Evolutionary conservation across 768 basidiomycete genomes (phyloP), one percentile per base, ranked within the genome.

Genomic region (Rhizopogon sp.): DNA sequence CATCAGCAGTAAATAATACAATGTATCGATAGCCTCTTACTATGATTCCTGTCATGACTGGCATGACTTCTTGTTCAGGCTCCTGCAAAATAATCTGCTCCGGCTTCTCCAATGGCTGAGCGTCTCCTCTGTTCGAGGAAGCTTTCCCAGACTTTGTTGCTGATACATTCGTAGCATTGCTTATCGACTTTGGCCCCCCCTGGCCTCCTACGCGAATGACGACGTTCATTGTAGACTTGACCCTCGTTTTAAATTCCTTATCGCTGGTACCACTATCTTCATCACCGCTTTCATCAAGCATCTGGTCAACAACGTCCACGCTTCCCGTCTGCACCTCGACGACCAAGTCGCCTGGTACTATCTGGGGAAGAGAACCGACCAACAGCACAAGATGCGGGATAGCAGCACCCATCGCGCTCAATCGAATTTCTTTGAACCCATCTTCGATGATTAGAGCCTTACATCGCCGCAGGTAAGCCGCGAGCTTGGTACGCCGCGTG

Each of bases 371-470:
- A 20, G 90, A 85, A 5, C 85, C 78, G 11, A 80, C 72, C 13
- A 96, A 76, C 45, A 83, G 82, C 29, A 88, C 70, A 22, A 92
- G 81, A 62, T 85, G 85, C 3, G 93, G 91, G 55, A 95, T 93
- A 1, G 93, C 91, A 5, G 93, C 93, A 25, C 91, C 93, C 84
- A 94, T 87, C 6, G 90, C 93, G 56, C 80, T 83, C 43, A 95
- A 69, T 66, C 85, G 81, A 33, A 95, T 69, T 5, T 80, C 83
- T 58, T 87, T 87, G 64, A 89, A 90, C 84, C 88, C 90, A 58
- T 92, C 84, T 43, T 84, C 79, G 43, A 90, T 64, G 43, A 93
- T 70, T 29, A 86, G 69, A 56, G 84, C 78, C 62, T 89, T 90
- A 68, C 91, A 93, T 45, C 88, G 79, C 53, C 85, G 75, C 68